Percentiles rank a stretch among this genome's conserved stretches.
Conservation (phyloP, 164 flowering plant genomes). For the grape (Vitis vinifera) region ASM3070453v1 NC_081814.1:1408501-1409000, state of each 20-base stretch:
- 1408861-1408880: conserved; percentile 26
- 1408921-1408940: conserved; percentile 6
- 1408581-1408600: conserved; percentile 28
- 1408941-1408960: not conserved
- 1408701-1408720: conserved; percentile 10
- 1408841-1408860: conserved; percentile 17
- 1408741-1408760: conserved; percentile 21
- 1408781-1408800: conserved; percentile 56
- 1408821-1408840: conserved; percentile 13
- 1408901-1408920: conserved; percentile 16
- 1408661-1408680: not conserved
- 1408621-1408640: conserved; percentile 36
- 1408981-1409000: conserved; percentile 6
- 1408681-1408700: not conserved
- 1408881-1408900: conserved; percentile 36
- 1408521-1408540: conserved; percentile 14
- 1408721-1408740: conserved; percentile 9
- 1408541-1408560: conserved; percentile 23
- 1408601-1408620: conserved; percentile 65
- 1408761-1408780: conserved; percentile 70
- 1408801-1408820: conserved; percentile 40
- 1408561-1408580: conserved; percentile 54
- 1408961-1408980: not conserved
- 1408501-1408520: conserved; percentile 23
- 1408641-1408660: conserved; percentile 45